phyloP scores from a whole-genome alignment of 192 early-diverging fungal species.

The Chytriomyces sp. region DNA sequence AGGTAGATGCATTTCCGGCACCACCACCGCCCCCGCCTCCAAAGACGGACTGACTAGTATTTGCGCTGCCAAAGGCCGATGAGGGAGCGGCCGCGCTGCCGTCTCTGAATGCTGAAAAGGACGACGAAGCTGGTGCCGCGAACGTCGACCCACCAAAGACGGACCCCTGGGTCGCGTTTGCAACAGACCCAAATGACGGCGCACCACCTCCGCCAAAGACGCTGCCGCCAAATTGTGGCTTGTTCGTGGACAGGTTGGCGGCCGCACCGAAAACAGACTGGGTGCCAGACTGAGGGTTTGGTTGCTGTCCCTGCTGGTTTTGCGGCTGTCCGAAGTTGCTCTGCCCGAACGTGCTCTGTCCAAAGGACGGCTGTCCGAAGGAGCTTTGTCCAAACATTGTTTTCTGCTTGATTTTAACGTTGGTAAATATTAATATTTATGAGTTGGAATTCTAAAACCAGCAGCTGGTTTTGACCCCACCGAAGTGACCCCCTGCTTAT shows the following conservation, averaged over 20 bases:
- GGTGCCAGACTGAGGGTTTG: no score
- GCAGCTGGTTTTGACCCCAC: no score
- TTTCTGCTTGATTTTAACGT: not conserved
- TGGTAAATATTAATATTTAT: no score
- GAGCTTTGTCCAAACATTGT: not conserved
- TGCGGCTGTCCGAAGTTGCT: not conserved
- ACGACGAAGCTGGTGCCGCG: not conserved
- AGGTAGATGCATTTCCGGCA: not conserved
- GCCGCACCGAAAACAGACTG: not conserved
- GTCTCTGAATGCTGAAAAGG: not conserved
- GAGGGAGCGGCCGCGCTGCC: not conserved
- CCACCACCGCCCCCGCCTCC: not conserved
- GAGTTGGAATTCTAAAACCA: no score
- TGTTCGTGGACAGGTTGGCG: not conserved
- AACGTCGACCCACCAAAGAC: not conserved
- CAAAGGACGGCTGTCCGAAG: not conserved
- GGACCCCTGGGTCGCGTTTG: not conserved
- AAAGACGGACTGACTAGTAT: not conserved
- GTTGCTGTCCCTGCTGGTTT: not conserved
- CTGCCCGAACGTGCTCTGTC: slow-evolving; percentile 4
- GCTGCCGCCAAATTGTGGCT: not conserved
- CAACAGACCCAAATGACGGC: not conserved
- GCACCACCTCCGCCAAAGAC: not conserved
- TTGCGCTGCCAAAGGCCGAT: no score
- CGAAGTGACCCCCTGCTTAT: no score